Evolutionary conservation across 345 rosid genomes (phyloP), one percentile per base, ranked within the genome.

Genomic region (Conringia planisiliqua): DNA sequence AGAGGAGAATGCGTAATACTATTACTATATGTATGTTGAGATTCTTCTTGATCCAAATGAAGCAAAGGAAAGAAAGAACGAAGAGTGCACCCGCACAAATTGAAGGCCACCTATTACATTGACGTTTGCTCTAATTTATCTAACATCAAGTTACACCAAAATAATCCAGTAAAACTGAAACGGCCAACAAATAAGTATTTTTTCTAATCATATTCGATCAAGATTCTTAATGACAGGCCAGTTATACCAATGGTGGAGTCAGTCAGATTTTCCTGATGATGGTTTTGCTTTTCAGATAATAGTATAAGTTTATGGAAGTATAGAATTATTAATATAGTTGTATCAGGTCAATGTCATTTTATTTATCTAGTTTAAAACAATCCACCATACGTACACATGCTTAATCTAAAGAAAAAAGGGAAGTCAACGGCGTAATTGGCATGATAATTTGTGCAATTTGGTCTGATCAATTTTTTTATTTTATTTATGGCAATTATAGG

Each of bases 351-450:
- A 20, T 63, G 22, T 5, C 46, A 40, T 52, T 62, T 10, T 13
- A 14, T 26, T 7, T 50, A 17, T 62, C 30, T 48, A 38, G 4
- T 62, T 18, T 62, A 35, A 47, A 48, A n/a, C 27, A 48, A 26
- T 27, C 61, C 50, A 61, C 60, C 6, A n/a, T n/a, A n/a, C n/a
- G n/a, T n/a, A n/a, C n/a, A 47, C 38, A 47, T 29, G 60, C 16
- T 18, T 62, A 72, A 27, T 38, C 22, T 36, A 61, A 33, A 1
- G 2, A 9, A 24, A 11, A 42, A 40, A 26, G 7, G 10, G 8
- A 71, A 29, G 71, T 73, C 68, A 65, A 64, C 24, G 70, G 9
- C 52, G n/a, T 51, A 17, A 18, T 62, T 73, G 46, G 14, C 11
- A 20, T 63, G 9, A 50, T 30, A 42, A 54, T 32, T 54, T 12